Evolutionary conservation across 2,329 filamentous ascomycete species (phyloP).

Genomic region (Uncinocarpus reesii): DNA sequence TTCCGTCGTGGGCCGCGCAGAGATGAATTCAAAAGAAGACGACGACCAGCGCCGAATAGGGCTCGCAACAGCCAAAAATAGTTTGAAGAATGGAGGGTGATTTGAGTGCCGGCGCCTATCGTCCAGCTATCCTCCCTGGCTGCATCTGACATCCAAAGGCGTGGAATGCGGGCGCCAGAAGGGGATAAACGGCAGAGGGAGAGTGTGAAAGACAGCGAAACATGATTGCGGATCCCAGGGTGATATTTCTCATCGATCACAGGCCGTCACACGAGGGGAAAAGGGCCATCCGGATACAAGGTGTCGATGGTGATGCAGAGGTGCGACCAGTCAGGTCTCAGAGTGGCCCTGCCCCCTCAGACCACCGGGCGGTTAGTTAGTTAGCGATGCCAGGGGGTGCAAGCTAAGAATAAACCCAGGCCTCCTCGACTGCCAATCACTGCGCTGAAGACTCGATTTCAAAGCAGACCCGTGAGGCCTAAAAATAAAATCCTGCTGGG

Average conservation of each 20-base stretch:
- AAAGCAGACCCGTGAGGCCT: too few species aligned
- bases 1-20: not conserved
- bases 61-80: not conserved
- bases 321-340: conserved; percentile 13
- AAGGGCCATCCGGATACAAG: not conserved
- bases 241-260: not conserved
- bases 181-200: not conserved
- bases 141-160: not conserved
- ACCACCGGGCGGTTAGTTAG: not conserved
- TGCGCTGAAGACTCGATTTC: too few species aligned
- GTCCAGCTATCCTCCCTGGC: not conserved
- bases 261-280: not conserved
- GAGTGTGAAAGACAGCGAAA: conserved; percentile 1
- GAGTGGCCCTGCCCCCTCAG: not conserved
- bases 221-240: not conserved
- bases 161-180: not conserved
- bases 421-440: too few species aligned
- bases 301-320: conserved; percentile 7
- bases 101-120: not conserved
- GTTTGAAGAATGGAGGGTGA: too few species aligned
- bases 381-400: too few species aligned
- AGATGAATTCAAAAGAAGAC: not conserved
- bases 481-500: too few species aligned
- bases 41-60: conserved; percentile 10
- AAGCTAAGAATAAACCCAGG: too few species aligned